Base-by-base conservation (phyloP, 2,329 filamentous ascomycete genomes). In the Clonostachys solani region DNA sequence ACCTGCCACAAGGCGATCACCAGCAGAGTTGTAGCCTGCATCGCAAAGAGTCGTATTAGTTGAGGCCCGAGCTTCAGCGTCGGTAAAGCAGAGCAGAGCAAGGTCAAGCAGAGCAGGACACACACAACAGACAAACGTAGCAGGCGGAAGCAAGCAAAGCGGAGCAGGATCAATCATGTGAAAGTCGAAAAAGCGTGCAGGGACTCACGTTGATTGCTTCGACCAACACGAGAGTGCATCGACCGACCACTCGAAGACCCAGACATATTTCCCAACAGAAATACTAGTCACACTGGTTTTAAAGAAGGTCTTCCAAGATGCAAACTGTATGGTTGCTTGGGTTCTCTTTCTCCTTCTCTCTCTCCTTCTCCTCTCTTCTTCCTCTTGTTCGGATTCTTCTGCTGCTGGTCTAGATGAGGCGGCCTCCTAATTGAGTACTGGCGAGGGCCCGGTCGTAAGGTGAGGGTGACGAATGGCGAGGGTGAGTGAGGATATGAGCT, bases 1-100 rank as follows among this genome's bases (percentile, higher is more conserved):
- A 57, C 94, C 94, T 51, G 94, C 92, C 58, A 99, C 94, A 52
- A 97, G 84, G 56, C 94, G 87, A 72, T 97, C 92, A 72, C 92
- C 92, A 66, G 90, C 87, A 50, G 87, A 73, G 62, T 89, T 92
- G 72, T 97, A 99, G 62, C 92, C 94, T 97, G 69, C 47, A 29
- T 29, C 23, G 23, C 23, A 29, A 29, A 29, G 23, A 29, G 23
- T 29, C 23, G 23, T 29, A 29, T 29, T 29, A 29, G 23, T 29
- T 29, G 23, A 29, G 23, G 23, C 23, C 23, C 23, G 23, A 29
- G 23, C 23, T 29, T 29, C 23, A 29, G 23, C 23, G 23, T 29
- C 23, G 23, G 23, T 17, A 42, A 23, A 17, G 13, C 50, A 42
- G 42, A 43, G 50, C 43, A 44, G 46, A 48, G 46, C 42, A 52